Conservation (phyloP, 306 rosid species). For the Prunus persica region Prunus_persica_NCBIv2 NC_034009.1:10900501-10901000, state of each 20-base stretch:
- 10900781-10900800: background rate
- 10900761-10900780: too few species aligned
- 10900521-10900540: too few species aligned
- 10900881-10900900: background rate
- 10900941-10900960: slow-evolving; percentile 68
- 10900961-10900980: slow-evolving; percentile 89
- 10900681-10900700: background rate
- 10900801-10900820: background rate
- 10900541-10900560: too few species aligned
- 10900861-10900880: background rate
- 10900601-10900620: background rate
- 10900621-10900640: too few species aligned
- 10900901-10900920: background rate
- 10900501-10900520: too few species aligned
- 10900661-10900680: too few species aligned
- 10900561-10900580: too few species aligned
- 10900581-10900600: too few species aligned
- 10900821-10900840: slow-evolving; percentile 28
- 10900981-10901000: slow-evolving; percentile 90
- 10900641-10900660: too few species aligned
- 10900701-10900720: too few species aligned
- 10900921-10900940: background rate
- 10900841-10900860: slow-evolving; percentile 1
- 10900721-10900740: too few species aligned
- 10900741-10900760: too few species aligned